Evolutionary conservation across 2,329 filamentous ascomycete species (phyloP), one percentile per base, ranked within the genome.

Genomic region (Fusarium algeriense): DNA sequence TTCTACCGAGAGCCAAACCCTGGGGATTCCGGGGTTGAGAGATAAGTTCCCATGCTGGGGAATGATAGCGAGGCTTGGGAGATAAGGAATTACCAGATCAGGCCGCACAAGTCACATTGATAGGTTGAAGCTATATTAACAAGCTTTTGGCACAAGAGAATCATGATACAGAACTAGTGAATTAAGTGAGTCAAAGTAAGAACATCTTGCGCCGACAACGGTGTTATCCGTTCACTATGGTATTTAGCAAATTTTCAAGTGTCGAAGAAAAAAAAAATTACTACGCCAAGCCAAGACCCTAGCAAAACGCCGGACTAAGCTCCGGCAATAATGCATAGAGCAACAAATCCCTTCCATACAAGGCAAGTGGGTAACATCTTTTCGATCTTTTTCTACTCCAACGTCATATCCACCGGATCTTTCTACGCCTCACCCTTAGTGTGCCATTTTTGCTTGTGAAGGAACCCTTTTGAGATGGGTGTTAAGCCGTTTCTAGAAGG

Each of bases 21-120:
- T 60, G 69, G 69, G 69, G 69, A 66, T 70, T 66, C 64, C 37
- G 56, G 69, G 69, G 68, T 71, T 58, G 19, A 69, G 20, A 69
- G 68, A 71, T 69, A 71, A 65, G 49, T 69, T 70, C 46, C 54
- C 46, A 48, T 49, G 57, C 37, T 23, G 44, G 64, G 59, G 68
- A 52, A 54, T 53, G 66, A 60, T 48, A 66, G 43, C 28, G 19
- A 41, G 35, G 26, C 60, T 67, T 41, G 56, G 44, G 19, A 66
- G 69, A 72, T 71, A 71, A 71, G 69, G 46, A 35, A 38, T 55
- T 71, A 20, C 61, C 45, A 45, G 23, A 61, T 69, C 37, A 55
- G 59, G 49, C 38, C 20, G 49, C 34, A 26, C 41, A 60, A 23
- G n/a, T 58, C 20, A 11, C 35, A 57, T 34, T 52, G 37, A 45